Evolutionary conservation across 352 stramenopile species (phyloP), one percentile per base, ranked within the genome.

Genomic region (Phytophthora pistaciae): DNA sequence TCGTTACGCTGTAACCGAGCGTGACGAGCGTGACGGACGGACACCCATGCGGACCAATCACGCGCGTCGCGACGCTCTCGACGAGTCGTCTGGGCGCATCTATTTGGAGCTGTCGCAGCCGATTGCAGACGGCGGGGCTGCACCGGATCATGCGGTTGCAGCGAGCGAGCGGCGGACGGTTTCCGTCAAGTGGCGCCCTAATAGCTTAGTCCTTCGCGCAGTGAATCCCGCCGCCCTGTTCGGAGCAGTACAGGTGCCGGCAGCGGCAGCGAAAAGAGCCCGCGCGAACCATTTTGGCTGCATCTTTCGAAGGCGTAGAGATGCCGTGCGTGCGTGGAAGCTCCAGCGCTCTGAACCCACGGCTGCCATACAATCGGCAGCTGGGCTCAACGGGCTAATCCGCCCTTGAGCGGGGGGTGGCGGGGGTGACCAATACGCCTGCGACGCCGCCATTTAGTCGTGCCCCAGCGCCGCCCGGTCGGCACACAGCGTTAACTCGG

Each of bases 21-120:
- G 80, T 93, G 85, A 91, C 66, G 83, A 36, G 72, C 82, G 85
- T 93, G 85, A 92, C 83, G 72, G 74, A 90, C 83, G 76, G 56
- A 92, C 84, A 79, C 21, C 3, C 10, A 6, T 0, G 5, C 31
- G n/a, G 67, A 49, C 70, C 74, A 80, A 80, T 77, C 74, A 73
- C 38, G 57, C 46, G 23, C 50, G 40, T 50, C 48, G 7, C 50
- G 56, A 44, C 29, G 53, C 36, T 57, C 48, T 58, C 52, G 49
- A 65, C 69, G 68, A 60, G 57, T 63, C 70, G 64, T 66, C 33
- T 67, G 27, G 53, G 53, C 53, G 33, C 36, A 44, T 44, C 65
- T 65, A 56, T 67, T 70, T 71, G 54, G 36, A 58, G 46, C 53
- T 69, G 66, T 64, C 44, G 46, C 60, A 68, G 49, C 20, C 18